Base-by-base conservation (phyloP, 148 eudicot genomes). In the Beta vulgaris region DNA sequence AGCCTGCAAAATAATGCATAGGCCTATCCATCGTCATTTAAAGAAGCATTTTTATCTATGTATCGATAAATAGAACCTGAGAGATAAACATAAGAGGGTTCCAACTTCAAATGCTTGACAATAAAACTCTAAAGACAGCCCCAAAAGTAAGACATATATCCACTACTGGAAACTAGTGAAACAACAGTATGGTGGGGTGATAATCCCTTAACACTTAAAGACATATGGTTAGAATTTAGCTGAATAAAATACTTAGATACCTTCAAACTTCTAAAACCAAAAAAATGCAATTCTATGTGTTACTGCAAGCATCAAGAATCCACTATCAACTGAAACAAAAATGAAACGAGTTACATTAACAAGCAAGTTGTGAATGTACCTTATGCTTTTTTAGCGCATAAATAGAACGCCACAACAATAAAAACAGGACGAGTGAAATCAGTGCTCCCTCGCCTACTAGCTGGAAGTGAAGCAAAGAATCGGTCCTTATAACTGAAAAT, bases 401-500 rank as follows among this genome's bases (percentile, higher is more conserved):
- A 78, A 81, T 96, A 92, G 81, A 96, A 96, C 48, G 98, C 99
- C 26, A 86, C 97, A 44, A 93, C 98, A 60, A 89, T 83, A 74
- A 91, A 96, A n/a, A 96, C 98, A 71, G 98, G 98, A 48, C 99
- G 82, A 51, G 86, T 77, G 73, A 91, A 92, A 71, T 96, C 99
- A 40, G 97, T 90, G 78, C 91, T 77, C 8, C 86, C 82, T 60
- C 91, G 85, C 55, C 99, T 89, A 25, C 88, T 83, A 51, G 86
- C 77, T 21, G 98, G 97, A 34, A 96, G 82, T 26, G 98, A 86
- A 70, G 86, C 86, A 66, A 87, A 86, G 80, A 92, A 96, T 57
- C 98, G 80, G 0, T 91, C 94, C 82, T 87, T 96, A 81, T 89
- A 96, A 69, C 99, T 96, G 88, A 1, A 69, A 82, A 71, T 46